phyloP scores from a whole-genome alignment of 2,329 filamentous ascomycete species.

The Metarhizium humberi region DNA sequence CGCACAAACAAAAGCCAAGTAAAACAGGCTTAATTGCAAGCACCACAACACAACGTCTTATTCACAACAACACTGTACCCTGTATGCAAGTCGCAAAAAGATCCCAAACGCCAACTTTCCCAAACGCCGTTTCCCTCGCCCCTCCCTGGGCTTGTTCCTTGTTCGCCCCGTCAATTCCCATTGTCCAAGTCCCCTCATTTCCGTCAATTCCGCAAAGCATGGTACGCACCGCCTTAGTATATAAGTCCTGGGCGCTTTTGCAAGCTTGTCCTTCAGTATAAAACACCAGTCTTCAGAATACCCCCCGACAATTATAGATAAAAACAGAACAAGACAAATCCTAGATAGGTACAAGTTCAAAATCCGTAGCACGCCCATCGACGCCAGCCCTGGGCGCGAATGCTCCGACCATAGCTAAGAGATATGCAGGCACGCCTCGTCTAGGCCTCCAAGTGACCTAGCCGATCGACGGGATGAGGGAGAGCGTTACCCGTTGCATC shows the following conservation, averaged over 20 bases:
- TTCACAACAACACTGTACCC: neutral
- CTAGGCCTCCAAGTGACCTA: neutral
- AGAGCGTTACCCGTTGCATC: neutral
- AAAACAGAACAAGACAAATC: neutral
- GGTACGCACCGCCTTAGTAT: neutral
- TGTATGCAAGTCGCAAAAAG: neutral
- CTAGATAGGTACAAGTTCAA: slow-evolving; percentile 1
- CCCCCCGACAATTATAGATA: neutral
- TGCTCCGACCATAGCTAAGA: neutral
- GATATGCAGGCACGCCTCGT: neutral
- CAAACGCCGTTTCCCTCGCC: neutral
- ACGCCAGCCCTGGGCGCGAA: neutral
- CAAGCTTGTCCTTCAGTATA: neutral
- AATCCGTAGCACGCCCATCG: neutral
- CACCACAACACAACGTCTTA: neutral
- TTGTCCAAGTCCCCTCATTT: neutral
- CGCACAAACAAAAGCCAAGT: neutral
- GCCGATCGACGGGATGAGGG: neutral
- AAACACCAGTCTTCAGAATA: neutral
- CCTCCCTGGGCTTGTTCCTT: neutral
- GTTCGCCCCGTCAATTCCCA: neutral
- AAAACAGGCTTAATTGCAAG: neutral
- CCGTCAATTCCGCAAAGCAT: neutral
- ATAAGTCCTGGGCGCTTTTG: neutral
- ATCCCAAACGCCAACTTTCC: neutral